Conservation (phyloP, 106 monocot species). For the Cymbidium sinense region DNA sequence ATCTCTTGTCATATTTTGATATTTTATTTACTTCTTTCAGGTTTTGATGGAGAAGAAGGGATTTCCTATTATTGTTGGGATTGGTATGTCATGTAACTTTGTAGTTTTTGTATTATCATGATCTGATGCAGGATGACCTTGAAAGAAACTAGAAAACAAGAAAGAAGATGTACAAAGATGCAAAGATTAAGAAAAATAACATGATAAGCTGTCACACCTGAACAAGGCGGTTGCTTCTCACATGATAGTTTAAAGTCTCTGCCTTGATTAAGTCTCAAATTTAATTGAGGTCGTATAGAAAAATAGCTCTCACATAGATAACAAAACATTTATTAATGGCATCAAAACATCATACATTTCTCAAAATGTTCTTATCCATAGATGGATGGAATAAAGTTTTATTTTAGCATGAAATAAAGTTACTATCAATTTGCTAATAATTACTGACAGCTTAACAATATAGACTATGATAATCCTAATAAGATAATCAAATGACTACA, state of each 20-base stretch:
- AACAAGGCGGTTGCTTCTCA: not conserved
- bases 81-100: conserved; percentile 40
- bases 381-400: not conserved
- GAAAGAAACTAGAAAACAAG: not conserved
- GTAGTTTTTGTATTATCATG: not conserved
- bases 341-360: no score
- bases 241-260: not conserved
- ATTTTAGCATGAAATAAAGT: conserved; percentile 1
- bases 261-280: no score
- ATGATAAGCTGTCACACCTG: not conserved
- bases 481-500: not conserved
- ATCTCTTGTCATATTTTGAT: not conserved
- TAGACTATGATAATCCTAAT: not conserved
- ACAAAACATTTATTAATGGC: no score
- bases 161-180: not conserved
- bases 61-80: conserved; percentile 93
- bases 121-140: not conserved
- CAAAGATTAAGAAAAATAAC: not conserved
- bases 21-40: conserved; percentile 34
- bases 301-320: no score
- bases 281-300: no score
- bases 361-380: not conserved
- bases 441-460: not conserved
- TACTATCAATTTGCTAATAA: not conserved
- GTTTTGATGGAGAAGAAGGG: conserved; percentile 90